Evolutionary conservation across 2,329 filamentous ascomycete genomes (phyloP), one percentile per base, ranked within the genome.

Genomic region (Ophiosphaerella narmari): DNA sequence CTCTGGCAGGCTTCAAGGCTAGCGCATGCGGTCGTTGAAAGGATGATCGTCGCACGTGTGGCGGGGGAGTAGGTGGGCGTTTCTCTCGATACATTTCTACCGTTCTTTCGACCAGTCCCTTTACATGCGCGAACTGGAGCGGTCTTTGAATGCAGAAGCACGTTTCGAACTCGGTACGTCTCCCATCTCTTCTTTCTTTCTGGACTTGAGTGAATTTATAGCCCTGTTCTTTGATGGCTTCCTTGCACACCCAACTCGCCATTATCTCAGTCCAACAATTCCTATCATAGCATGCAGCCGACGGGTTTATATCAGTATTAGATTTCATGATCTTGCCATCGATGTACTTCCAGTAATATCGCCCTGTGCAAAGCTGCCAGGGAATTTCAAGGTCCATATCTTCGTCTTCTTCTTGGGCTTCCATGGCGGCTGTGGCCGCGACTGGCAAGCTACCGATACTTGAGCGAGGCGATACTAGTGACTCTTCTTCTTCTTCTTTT

Each of bases 161-260:
- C 0, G 67, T 67, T 41, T 74, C 71, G 21, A 71, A 62, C 37
- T 48, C 66, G 6, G 69, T 74, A 14, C 66, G 60, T n/a, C 65
- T 56, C 0, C 60, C 63, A 26, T 70, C 66, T 13, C 52, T 55
- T 3, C 56, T 48, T 35, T 72, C 70, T 36, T 72, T 74, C 43
- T 72, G 65, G 2, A 73, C 57, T 37, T 64, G 63, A 2, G 62
- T 67, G 38, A 62, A 66, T 7, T 59, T 59, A 39, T 60, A 68
- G 4, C 63, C 64, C 3, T 62, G 65, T 53, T 74, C 71, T 43
- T 60, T 44, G n/a, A 74, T 64, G 0, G 72, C 72, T 47, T 73
- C 67, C 33, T 66, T 68, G 46, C 68, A 70, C 2, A 74, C 71
- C 72, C 72, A 74, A 6, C 68, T 70, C 1, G 68, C 65, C 47